Percentiles rank a stretch among this genome's conserved stretches.
Evolutionary conservation across 495 filamentous ascomycete genomes (phyloP).

Genomic region (Daldinia grandis): DNA sequence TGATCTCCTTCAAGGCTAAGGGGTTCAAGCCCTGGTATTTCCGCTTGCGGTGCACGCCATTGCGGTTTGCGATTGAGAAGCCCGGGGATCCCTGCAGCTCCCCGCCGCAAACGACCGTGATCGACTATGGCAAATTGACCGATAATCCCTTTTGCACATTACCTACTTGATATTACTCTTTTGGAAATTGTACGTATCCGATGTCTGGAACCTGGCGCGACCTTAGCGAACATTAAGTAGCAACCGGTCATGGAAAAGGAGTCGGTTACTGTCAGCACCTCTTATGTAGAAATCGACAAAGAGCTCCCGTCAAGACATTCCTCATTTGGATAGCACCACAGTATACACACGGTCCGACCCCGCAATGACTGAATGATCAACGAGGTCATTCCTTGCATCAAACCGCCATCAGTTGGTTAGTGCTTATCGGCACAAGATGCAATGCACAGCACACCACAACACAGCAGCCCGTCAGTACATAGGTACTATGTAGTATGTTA

Average conservation of each 20-base stretch:
- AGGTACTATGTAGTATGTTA: too few species aligned
- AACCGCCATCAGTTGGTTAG: slow-evolving; percentile 17
- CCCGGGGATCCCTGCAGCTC: slow-evolving; percentile 25
- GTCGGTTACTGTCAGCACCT: too few species aligned
- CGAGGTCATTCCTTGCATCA: slow-evolving; percentile 36
- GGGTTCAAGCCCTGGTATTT: slow-evolving; percentile 35
- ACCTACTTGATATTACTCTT: slow-evolving; percentile 24
- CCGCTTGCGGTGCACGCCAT: slow-evolving; percentile 39
- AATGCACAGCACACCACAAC: slow-evolving; percentile 32
- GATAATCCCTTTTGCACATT: slow-evolving; percentile 24
- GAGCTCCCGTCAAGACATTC: neutral
- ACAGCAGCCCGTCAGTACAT: neutral
- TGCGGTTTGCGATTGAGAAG: slow-evolving; percentile 32
- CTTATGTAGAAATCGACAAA: neutral
- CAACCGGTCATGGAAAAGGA: neutral
- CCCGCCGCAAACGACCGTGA: slow-evolving; percentile 35
- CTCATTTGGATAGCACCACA: neutral
- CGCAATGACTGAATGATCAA: slow-evolving; percentile 29
- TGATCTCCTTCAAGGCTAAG: slow-evolving; percentile 39
- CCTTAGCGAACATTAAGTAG: neutral
- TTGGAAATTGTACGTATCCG: slow-evolving; percentile 19
- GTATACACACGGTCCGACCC: slow-evolving; percentile 18
- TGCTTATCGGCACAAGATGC: slow-evolving; percentile 35
- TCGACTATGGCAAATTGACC: slow-evolving; percentile 35
- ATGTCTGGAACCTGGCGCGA: slow-evolving; percentile 20